Evolutionary conservation across 2,329 filamentous ascomycete genomes (phyloP), one percentile per base, ranked within the genome.

Genomic region (Hymenoscyphus infarciens): DNA sequence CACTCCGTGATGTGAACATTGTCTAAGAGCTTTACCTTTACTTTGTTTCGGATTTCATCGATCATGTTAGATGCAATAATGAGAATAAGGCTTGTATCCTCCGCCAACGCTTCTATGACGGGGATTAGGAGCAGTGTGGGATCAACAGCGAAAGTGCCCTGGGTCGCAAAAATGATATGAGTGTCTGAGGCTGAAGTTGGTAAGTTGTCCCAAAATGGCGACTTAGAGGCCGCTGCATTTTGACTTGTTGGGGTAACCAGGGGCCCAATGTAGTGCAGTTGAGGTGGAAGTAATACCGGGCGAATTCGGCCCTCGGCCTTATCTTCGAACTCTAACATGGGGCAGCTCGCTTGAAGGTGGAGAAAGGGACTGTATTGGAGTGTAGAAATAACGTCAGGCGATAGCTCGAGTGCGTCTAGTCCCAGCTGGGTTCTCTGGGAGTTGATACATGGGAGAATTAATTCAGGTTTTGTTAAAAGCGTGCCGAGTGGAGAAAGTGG

Each of bases 301-400:
- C 33, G 27, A 31, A 39, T 38, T 49, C n/a, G 42, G n/a, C 3
- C 42, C 1, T 22, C 19, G 25, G 8, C 42, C 2, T 49, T 49
- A 49, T 49, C 42, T 22, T 57, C 33, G 11, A 57, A 38, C 19
- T 57, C 55, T 15, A 57, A 10, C 16, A 35, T 22, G 29, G 31
- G 15, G n/a, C 16, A 57, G 33, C 15, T 33, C 11, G 55, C 31
- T 35, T 57, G 55, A 5, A 38, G 27, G 31, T 57, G 31, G 11
- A 57, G 55, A 38, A 35, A 35, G 2, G 55, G 55, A 22, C 55
- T 57, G 29, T 56, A 57, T 19, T 57, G 13, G 7, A 49, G 19
- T 25, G 42, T 22, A 5, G 19, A 22, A 11, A 49, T 49, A 7
- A 57, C 13, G 38, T 16, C n/a, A 35, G 29, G 10, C 22, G 31